Percentiles rank a stretch among this genome's conserved stretches.
phyloP scores from a whole-genome alignment of 768 basidiomycete genomes.

The Rossbeevera mucosa region DNA sequence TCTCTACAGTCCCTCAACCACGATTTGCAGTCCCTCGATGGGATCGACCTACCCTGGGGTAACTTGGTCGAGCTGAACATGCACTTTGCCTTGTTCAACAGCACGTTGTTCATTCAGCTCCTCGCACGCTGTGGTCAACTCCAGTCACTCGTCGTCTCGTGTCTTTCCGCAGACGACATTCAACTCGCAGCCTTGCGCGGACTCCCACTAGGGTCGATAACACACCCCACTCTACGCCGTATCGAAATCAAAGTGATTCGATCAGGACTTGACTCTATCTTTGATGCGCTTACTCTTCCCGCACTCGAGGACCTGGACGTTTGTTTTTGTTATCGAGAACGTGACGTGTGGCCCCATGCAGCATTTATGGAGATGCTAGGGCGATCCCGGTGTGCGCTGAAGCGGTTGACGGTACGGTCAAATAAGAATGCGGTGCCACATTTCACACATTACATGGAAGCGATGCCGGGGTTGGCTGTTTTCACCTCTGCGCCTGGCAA shows the following conservation, averaged over 20 bases:
- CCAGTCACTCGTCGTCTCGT: conserved; percentile 19
- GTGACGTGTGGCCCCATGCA: conserved; percentile 26
- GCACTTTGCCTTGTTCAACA: conserved; percentile 25
- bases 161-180: conserved; percentile 21
- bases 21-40: conserved; percentile 22
- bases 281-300: conserved; percentile 20
- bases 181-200: conserved; percentile 9
- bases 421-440: conserved; percentile 18
- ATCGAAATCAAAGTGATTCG: conserved; percentile 30
- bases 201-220: conserved; percentile 12
- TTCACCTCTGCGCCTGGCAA: conserved; percentile 9
- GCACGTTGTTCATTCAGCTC: conserved; percentile 20
- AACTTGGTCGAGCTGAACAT: conserved; percentile 23
- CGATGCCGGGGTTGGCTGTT: conserved; percentile 19
- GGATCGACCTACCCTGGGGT: conserved; percentile 26
- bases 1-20: conserved; percentile 19
- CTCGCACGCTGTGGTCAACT: conserved; percentile 21
- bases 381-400: conserved; percentile 24
- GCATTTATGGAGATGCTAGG: conserved; percentile 21
- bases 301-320: conserved; percentile 30
- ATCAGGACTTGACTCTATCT: conserved; percentile 20
- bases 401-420: conserved; percentile 22
- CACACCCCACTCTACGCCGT: conserved; percentile 15
- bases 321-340: conserved; percentile 29
- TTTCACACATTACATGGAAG: conserved; percentile 21